These are phyloP conservation scores for Rutstroemia sydowiana DNA, from an alignment of 2,329 filamentous ascomycete genomes.

Conservation along the genomic window DNA sequence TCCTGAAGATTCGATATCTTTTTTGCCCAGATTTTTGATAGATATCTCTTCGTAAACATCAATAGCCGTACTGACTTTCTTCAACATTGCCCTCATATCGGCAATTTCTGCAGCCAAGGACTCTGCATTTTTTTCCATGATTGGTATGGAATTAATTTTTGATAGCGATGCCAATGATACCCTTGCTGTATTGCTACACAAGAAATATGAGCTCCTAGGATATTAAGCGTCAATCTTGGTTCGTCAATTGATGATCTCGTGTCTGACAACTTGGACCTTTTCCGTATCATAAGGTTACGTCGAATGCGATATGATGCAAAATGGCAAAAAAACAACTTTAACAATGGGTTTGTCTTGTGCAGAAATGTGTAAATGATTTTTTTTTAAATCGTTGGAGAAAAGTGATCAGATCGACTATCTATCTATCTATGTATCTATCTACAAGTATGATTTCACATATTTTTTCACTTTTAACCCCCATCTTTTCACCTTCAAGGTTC, in stretches of 20 bases:
- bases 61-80: constrained; percentile 1
- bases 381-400: no score
- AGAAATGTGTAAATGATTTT: no score
- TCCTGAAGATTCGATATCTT: not conserved
- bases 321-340: not conserved
- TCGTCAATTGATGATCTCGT: not conserved
- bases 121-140: not conserved
- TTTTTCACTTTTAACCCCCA: no score
- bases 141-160: not conserved
- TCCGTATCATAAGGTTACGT: not conserved
- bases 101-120: constrained; percentile 6
- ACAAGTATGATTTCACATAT: no score
- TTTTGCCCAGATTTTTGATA: not conserved
- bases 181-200: no score
- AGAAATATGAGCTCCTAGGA: no score
- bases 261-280: not conserved
- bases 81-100: constrained; percentile 1
- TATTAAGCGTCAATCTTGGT: no score
- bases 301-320: not conserved
- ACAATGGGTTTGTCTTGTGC: not conserved
- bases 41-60: not conserved
- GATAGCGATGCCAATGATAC: not conserved
- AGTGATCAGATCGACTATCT: no score
- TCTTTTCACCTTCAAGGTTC: no score
- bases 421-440: no score